Conservation (phyloP, 225 moss, liverwort and hornwort genomes). For the Straminergon stramineum region DNA sequence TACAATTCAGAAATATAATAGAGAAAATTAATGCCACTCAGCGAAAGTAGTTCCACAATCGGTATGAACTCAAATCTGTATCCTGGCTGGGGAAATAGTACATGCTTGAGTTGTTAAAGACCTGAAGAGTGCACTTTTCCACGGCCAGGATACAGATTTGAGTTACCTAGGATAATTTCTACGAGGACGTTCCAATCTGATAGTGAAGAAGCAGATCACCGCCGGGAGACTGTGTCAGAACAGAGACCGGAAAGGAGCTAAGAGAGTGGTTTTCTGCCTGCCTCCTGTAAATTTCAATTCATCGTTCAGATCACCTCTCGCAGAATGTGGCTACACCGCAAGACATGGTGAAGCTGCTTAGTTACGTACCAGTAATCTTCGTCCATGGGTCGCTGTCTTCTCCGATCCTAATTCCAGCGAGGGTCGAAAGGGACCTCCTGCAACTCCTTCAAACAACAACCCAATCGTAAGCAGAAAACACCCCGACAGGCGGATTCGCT, state of each 20-base stretch:
- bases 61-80: not conserved
- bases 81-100: not conserved
- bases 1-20: not conserved
- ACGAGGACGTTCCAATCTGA: not conserved
- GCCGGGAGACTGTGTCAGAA: not conserved
- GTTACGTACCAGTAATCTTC: conserved; percentile 18
- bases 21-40: not conserved
- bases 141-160: not conserved
- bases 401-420: not conserved
- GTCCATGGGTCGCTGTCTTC: not conserved
- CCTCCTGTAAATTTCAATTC: not conserved
- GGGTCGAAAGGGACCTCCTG: not conserved
- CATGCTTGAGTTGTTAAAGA: not conserved
- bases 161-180: not conserved
- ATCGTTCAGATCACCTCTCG: not conserved
- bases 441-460: not conserved
- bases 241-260: not conserved
- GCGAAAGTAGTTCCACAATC: not conserved
- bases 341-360: not conserved
- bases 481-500: not conserved
- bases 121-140: not conserved
- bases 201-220: not conserved
- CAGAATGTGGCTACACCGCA: not conserved
- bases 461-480: conserved; percentile 5
- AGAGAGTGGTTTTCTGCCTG: not conserved